Evolutionary conservation across 805 yeast genomes (phyloP), one percentile per base, ranked within the genome.

Genomic region (Candida caryicola): DNA sequence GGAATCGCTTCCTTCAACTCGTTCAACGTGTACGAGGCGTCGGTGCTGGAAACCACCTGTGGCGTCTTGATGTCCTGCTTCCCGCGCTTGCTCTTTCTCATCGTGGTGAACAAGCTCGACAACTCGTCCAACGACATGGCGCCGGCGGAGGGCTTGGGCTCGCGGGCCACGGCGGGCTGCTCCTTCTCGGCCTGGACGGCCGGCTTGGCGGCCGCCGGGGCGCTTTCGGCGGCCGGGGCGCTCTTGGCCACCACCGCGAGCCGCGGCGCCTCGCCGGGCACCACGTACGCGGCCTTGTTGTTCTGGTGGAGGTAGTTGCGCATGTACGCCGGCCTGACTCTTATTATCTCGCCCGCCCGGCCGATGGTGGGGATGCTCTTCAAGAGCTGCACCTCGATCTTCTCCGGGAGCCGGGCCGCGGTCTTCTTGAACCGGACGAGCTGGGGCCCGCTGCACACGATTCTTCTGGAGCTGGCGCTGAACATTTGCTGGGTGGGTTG

Each of bases 291-390:
- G 3, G 96, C 96, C 31, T 87, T 85, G 51, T 85, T 81, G 43
- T 68, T 52, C 30, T 77, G 76, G 51, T 87, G 87, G 40, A 89
- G 72, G 50, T 66, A 76, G 62, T 85, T 86, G 55, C 91, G 77
- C 96, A 89, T 89, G 45, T 77, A 69, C 16, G 88, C 85, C 21
- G 95, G 89, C 45, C 78, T 73, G 14, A 89, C 96, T 25, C 74
- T 67, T 19, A 83, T 71, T 31, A 89, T 72, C 64, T 89, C 83
- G 25, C 96, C 96, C 43, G 64, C 67, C 16, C 64, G 64, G 15
- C 95, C 95, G 39, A 82, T 61, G 10, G 73, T 73, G 21, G 79
- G 76, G 54, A 78, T 73, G 52, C 85, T 85, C 51, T 69, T 74
- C 43, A 86, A 68, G n/a, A 88, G 66, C 65, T 89, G 96, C 10